These are phyloP conservation scores for Suillus spraguei DNA, from an alignment of 768 basidiomycete genomes.

Conservation along the genomic window DNA sequence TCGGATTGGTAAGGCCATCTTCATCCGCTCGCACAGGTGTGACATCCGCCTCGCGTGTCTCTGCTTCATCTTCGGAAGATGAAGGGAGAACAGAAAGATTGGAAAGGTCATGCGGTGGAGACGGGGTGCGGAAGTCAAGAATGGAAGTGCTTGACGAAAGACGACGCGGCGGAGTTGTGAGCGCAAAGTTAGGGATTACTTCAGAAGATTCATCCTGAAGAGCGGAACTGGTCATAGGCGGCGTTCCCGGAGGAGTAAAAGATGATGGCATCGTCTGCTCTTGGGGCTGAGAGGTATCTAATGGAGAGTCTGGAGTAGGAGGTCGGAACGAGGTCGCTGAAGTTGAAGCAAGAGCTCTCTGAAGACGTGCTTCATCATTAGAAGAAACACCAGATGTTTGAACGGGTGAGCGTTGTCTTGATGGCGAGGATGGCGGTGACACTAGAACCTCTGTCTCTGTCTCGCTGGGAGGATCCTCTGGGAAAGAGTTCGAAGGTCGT, in stretches of 20 bases:
- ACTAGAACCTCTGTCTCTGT: constrained; percentile 31
- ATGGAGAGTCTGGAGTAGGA: constrained; percentile 8
- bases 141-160: constrained; percentile 43
- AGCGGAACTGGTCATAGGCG: constrained; percentile 16
- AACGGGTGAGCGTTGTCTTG: constrained; percentile 19
- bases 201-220: constrained; percentile 11
- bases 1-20: constrained; percentile 18
- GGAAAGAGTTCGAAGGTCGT: constrained; percentile 17
- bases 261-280: constrained; percentile 10
- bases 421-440: constrained; percentile 22
- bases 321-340: constrained; percentile 17
- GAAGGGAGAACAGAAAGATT: constrained; percentile 69
- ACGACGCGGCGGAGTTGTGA: constrained; percentile 52
- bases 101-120: constrained; percentile 62
- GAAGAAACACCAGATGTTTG: constrained; percentile 13
- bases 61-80: constrained; percentile 51
- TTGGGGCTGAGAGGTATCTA: background rate
- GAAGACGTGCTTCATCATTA: constrained; percentile 20
- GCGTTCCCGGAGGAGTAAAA: constrained; percentile 30
- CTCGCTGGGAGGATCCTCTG: constrained; percentile 24
- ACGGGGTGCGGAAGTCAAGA: constrained; percentile 60
- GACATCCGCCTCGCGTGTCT: constrained; percentile 29
- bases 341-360: constrained; percentile 24
- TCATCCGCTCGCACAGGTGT: constrained; percentile 25
- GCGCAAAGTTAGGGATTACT: constrained; percentile 22